Percentiles rank a stretch among this genome's conserved stretches.
phyloP scores from a whole-genome alignment of 2,329 filamentous ascomycete species.

The Nemania abortiva region DNA sequence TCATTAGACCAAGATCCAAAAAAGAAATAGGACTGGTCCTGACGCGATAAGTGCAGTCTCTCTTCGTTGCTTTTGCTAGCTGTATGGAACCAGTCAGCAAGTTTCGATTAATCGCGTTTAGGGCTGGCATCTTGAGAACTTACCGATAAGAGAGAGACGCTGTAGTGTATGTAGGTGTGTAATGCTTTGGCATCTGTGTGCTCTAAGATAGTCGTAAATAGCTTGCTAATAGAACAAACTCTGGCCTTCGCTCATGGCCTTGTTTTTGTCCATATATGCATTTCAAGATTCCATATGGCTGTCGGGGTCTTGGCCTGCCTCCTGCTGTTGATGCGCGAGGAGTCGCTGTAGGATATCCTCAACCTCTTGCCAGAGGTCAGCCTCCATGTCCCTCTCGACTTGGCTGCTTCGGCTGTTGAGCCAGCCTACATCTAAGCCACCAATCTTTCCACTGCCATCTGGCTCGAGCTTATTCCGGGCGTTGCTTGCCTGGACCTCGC shows the following conservation, averaged over 20 bases:
- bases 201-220: not conserved
- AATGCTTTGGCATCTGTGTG: not conserved
- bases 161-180: not conserved
- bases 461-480: conserved; percentile 61
- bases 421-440: conserved; percentile 84
- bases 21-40: too few relatives aligned
- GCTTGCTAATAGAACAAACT: not conserved
- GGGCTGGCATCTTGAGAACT: not conserved
- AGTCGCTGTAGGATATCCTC: conserved; percentile 41
- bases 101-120: not conserved
- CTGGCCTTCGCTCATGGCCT: not conserved
- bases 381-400: conserved; percentile 85
- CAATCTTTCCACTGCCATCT: conserved; percentile 67
- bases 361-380: conserved; percentile 74
- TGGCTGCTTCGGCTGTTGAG: conserved; percentile 87
- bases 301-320: conserved; percentile 4
- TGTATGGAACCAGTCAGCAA: too few relatives aligned
- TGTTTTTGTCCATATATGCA: not conserved
- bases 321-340: conserved; percentile 32
- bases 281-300: conserved; percentile 9
- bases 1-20: too few relatives aligned
- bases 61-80: too few relatives aligned
- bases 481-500: conserved; percentile 41
- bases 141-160: not conserved
- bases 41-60: too few relatives aligned